Percentiles rank a stretch among this genome's conserved stretches.
phyloP scores from a whole-genome alignment of 2,329 filamentous ascomycete species.

The Biscogniauxia marginata region DNA sequence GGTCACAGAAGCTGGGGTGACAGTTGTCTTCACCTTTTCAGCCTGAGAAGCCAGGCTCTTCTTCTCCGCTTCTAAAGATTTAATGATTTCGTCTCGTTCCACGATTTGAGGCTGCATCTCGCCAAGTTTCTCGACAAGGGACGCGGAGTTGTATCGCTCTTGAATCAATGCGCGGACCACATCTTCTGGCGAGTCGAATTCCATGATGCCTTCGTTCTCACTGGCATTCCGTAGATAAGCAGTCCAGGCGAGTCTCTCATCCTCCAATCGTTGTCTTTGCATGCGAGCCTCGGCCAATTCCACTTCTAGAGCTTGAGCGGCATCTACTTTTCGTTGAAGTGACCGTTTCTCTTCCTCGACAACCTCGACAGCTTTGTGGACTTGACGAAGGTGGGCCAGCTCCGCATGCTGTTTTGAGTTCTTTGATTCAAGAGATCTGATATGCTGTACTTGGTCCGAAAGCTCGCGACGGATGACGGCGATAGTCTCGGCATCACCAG shows the following conservation, averaged over 20 bases:
- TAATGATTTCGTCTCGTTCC: constrained; percentile 75
- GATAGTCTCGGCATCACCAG: constrained; percentile 82
- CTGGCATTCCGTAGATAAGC: constrained; percentile 74
- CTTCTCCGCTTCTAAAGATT: constrained; percentile 69
- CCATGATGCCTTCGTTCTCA: constrained; percentile 56
- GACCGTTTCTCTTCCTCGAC: constrained; percentile 93
- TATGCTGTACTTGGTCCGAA: constrained; percentile 88
- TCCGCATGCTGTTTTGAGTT: constrained; percentile 80
- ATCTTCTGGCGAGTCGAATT: constrained; percentile 85
- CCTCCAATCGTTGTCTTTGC: constrained; percentile 82
- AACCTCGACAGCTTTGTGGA: constrained; percentile 84
- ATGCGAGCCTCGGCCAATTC: constrained; percentile 78
- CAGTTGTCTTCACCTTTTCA: constrained; percentile 62
- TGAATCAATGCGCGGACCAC: constrained; percentile 81
- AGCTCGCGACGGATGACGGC: constrained; percentile 83
- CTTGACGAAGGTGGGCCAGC: constrained; percentile 75
- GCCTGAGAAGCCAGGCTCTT: constrained; percentile 63
- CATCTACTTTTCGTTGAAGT: constrained; percentile 73
- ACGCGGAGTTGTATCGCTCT: constrained; percentile 76
- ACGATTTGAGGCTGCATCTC: constrained; percentile 73
- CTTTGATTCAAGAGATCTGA: constrained; percentile 75
- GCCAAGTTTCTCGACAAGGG: constrained; percentile 78
- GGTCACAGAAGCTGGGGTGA: constrained; percentile 51
- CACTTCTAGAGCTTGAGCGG: constrained; percentile 69
- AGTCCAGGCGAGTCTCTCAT: constrained; percentile 84